These are phyloP conservation scores for Trichoderma asperelloides DNA, from an alignment of 495 filamentous ascomycete genomes.

Conservation along the genomic window DNA sequence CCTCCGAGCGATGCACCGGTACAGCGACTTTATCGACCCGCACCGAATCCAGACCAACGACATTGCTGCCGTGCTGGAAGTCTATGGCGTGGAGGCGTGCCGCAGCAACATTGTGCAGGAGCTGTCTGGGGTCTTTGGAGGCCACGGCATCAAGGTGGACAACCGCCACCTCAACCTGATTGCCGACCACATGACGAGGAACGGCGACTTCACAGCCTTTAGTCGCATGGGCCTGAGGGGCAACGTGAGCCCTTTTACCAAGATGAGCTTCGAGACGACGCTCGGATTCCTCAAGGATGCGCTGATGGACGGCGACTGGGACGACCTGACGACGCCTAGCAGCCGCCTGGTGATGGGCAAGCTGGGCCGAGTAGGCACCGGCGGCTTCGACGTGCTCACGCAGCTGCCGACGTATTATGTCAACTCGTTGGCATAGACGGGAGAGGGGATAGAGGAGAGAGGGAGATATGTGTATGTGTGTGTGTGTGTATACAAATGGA, in stretches of 20 bases:
- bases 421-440: not conserved
- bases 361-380: conserved; percentile 75
- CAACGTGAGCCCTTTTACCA: conserved; percentile 80
- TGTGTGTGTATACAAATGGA: not conserved
- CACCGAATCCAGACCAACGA: conserved; percentile 87
- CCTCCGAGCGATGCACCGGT: conserved; percentile 80
- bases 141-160: conserved; percentile 91
- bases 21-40: conserved; percentile 76
- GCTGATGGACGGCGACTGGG: conserved; percentile 79
- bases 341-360: conserved; percentile 82
- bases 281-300: conserved; percentile 87
- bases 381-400: conserved; percentile 78
- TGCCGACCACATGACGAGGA: conserved; percentile 90
- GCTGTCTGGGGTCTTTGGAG: conserved; percentile 75
- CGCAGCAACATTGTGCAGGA: conserved; percentile 80
- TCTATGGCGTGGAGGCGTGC: conserved; percentile 91
- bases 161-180: conserved; percentile 90
- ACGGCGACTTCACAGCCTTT: conserved; percentile 80
- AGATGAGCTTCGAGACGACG: conserved; percentile 99
- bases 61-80: conserved; percentile 68
- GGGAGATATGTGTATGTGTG: no score
- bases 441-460: no score
- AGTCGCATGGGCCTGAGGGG: conserved; percentile 79
- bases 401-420: conserved; percentile 31
- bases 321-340: conserved; percentile 78